These are phyloP conservation scores for Mallotus repandus DNA, from an alignment of 441 rosid genomes.

Conservation along the genomic window DNA sequence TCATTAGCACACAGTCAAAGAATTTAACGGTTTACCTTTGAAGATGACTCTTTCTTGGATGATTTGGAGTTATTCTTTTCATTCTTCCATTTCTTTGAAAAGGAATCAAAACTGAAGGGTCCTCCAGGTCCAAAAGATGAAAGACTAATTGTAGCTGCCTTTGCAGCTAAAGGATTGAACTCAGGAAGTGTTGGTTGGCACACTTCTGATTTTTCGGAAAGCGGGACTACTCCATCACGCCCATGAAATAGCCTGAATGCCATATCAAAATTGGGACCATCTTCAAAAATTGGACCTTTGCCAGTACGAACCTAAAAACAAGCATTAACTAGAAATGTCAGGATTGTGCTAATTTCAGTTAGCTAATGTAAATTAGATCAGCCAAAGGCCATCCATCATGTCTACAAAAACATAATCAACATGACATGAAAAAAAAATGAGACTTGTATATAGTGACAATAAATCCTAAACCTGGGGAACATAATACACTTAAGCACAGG, in stretches of 20 bases:
- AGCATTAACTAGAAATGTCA: background rate
- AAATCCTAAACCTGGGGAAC: background rate
- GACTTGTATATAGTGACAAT: background rate
- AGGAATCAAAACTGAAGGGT: conserved; percentile 57
- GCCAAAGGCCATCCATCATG: background rate
- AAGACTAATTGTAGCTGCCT: conserved; percentile 63
- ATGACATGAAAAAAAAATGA: background rate
- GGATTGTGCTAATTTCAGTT: background rate
- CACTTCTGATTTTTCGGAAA: conserved; percentile 48
- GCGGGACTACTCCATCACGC: conserved; percentile 78
- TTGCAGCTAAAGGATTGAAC: conserved; percentile 62
- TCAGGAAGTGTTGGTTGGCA: conserved; percentile 38
- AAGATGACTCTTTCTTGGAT: conserved; percentile 49
- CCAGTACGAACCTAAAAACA: conserved; percentile 39
- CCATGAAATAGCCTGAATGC: conserved; percentile 84
- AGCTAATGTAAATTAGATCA: background rate
- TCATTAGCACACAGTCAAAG: background rate
- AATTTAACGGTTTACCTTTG: conserved; percentile 41
- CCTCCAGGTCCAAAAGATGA: conserved; percentile 62
- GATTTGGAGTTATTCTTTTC: conserved; percentile 45
- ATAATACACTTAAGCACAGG: background rate
- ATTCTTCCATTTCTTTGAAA: conserved; percentile 50
- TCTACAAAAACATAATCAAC: background rate
- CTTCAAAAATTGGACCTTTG: conserved; percentile 88
- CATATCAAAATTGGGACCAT: conserved; percentile 72